Evolutionary conservation across 306 rosid species (phyloP), one percentile per base, ranked within the genome.

Genomic region (Astragalus membranaceus): DNA sequence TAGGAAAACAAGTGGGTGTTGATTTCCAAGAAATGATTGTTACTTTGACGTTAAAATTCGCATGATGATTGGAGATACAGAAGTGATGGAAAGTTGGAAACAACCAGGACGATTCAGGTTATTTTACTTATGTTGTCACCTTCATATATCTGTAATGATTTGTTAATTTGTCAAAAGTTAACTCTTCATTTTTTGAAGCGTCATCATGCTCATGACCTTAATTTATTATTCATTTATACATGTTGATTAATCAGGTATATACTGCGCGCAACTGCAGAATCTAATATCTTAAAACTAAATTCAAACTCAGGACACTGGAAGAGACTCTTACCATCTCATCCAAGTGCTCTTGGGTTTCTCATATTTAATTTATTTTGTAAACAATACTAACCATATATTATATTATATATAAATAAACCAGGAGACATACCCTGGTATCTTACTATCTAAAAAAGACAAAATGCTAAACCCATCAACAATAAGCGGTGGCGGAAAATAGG

Each of bases 381-480:
- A n/a, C n/a, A n/a, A n/a, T n/a, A n/a, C n/a, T n/a, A n/a, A n/a
- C n/a, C n/a, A n/a, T n/a, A n/a, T n/a, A n/a, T n/a, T n/a, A n/a
- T n/a, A n/a, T n/a, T n/a, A n/a, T n/a, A n/a, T n/a, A 6, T 39
- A 8, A 8, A 6, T 2, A 8, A 6, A 39, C 10, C 0, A 39
- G 23, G 23, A 20, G 23, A 20, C 23, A 20, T 20, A 20, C 23
- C 23, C 1, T 20, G 35, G 44, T 20, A 32, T 72, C 50, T 55
- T 33, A 37, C 12, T 33, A 67, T 55, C 52, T 67, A 61, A 75
- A 67, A 20, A 67, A 23, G 35, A 75, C n/a, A 64, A 46, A 64
- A 46, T 56, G 33, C 23, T 8, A 67, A 47, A 68, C 69, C 35
- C 17, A 60, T 52, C 44, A 77, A 30, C 17, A 39, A 44, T 5